phyloP scores from a whole-genome alignment of 2,329 filamentous ascomycete species.

The Aspergillus hortae region DNA sequence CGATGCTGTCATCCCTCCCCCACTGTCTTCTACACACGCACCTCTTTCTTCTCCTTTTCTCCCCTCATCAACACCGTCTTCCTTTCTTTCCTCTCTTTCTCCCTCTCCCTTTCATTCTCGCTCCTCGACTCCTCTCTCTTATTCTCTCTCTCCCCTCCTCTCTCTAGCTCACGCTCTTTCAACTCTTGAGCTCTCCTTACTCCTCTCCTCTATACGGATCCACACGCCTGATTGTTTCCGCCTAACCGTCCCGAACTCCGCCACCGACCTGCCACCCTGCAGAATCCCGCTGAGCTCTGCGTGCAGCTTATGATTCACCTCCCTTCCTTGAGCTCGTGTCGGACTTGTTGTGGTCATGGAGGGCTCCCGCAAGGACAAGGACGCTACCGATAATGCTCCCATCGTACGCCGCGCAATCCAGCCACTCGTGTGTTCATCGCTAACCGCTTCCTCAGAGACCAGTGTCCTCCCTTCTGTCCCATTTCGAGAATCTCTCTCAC shows the following conservation, averaged over 20 bases:
- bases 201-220: slow-evolving; percentile 1
- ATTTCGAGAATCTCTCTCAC: slow-evolving; percentile 47
- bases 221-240: slow-evolving; percentile 2
- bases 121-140: neutral
- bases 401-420: slow-evolving; percentile 29
- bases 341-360: slow-evolving; percentile 33
- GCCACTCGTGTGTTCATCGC: slow-evolving; percentile 9
- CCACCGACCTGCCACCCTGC: neutral
- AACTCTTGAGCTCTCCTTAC: slow-evolving; percentile 5
- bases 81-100: slow-evolving; percentile 1
- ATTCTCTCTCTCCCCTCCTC: neutral
- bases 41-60: slow-evolving; percentile 14
- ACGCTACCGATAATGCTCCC: slow-evolving; percentile 34
- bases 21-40: slow-evolving; percentile 21
- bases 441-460: slow-evolving; percentile 35
- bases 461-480: slow-evolving; percentile 47
- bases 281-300: neutral
- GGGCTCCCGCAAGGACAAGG: slow-evolving; percentile 28
- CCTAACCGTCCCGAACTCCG: neutral
- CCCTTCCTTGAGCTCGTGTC: slow-evolving; percentile 18
- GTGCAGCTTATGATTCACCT: slow-evolving; percentile 27
- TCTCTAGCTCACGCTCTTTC: neutral
- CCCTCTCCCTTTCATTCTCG: neutral
- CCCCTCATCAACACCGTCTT: slow-evolving; percentile 2
- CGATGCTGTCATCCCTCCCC: slow-evolving; percentile 17